Base-by-base conservation (phyloP, 768 basidiomycete species). In the Amanita rubescens region DNA sequence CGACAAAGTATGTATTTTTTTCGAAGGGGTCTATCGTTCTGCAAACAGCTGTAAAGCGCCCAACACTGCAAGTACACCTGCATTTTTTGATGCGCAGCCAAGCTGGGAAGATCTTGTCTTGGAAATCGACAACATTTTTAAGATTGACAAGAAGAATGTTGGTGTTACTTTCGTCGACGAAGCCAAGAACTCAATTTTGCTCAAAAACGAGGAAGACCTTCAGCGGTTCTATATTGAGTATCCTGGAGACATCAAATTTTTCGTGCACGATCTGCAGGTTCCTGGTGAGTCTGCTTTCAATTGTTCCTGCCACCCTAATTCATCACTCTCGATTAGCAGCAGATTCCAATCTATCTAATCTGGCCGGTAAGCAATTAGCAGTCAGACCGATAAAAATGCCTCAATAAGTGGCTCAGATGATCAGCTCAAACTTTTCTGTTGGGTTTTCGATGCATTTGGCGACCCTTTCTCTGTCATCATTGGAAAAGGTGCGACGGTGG, bases 371-470 rank as follows among this genome's bases (percentile, higher is more conserved):
- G 45, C 22, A 12, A 52, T 47, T 20, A 53, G 51, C 51, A 53
- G 34, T 53, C 25, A 56, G 51, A 43, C 55, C 27, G 14, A 51
- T 47, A 47, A 53, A 56, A 47, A 15, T 19, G 27, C 38, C 34
- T 39, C 46, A 53, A 15, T 47, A 47, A 38, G 27, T n/a, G 35
- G 49, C 38, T 41, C 35, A 41, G 50, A 25, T 51, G 24, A 42
- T 44, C 1, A 39, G 45, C 37, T 60, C 55, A 58, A 14, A 27
- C 51, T 60, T 41, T 60, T 58, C 49, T 60, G 57, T 52, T 60
- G 57, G 55, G 47, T 60, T 53, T 46, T 58, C 45, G 43, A 30
- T 30, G 27, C 3, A 15, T 43, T 58, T 35, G 51, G 41, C 7
- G 41, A 54, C 6, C 24, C 55, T 46, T 60, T 60, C 52, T 27